A percentile compares a stretch with the other conserved stretches of the same genome.
Evolutionary conservation across 2,329 filamentous ascomycete species (phyloP).

Genomic region (Fonsecaea pedrosoi): DNA sequence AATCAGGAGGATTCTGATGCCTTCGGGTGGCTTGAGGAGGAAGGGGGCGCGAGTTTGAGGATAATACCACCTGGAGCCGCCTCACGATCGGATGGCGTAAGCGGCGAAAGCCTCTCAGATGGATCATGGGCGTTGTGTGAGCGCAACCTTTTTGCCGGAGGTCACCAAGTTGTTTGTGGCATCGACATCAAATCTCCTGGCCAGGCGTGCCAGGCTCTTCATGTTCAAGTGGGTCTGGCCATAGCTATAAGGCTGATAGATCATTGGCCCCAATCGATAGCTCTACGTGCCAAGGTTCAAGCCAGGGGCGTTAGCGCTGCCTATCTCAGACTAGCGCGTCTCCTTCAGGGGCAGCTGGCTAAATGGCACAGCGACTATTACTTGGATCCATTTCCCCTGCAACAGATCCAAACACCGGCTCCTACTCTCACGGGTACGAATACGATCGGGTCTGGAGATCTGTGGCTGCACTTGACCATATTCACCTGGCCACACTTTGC

Average conservation of each 20-base stretch:
- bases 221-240: constrained; percentile 33
- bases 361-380: neutral
- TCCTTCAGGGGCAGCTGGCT: constrained; percentile 20
- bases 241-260: constrained; percentile 9
- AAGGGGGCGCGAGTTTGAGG: constrained; percentile 19
- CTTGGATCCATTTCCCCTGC: neutral
- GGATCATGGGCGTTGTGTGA: neutral
- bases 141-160: neutral
- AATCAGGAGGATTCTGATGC: constrained; percentile 10
- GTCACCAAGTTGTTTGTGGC: constrained; percentile 26
- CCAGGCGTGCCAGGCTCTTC: constrained; percentile 20
- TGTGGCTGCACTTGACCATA: constrained; percentile 14
- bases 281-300: constrained; percentile 16
- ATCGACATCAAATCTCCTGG: constrained; percentile 27
- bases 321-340: constrained; percentile 19
- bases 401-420: neutral
- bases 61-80: neutral
- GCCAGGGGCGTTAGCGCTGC: constrained; percentile 20
- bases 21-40: constrained; percentile 12
- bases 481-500: neutral
- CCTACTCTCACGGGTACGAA: neutral
- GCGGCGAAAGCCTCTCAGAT: constrained; percentile 12
- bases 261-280: constrained; percentile 5
- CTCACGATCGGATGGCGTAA: constrained; percentile 13
- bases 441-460: constrained; percentile 3